A percentile compares a stretch with the other conserved stretches of the same genome.
These are phyloP conservation scores for Endocarpon pusillum DNA, from an alignment of 495 filamentous ascomycete genomes.

Conservation along the genomic window DNA sequence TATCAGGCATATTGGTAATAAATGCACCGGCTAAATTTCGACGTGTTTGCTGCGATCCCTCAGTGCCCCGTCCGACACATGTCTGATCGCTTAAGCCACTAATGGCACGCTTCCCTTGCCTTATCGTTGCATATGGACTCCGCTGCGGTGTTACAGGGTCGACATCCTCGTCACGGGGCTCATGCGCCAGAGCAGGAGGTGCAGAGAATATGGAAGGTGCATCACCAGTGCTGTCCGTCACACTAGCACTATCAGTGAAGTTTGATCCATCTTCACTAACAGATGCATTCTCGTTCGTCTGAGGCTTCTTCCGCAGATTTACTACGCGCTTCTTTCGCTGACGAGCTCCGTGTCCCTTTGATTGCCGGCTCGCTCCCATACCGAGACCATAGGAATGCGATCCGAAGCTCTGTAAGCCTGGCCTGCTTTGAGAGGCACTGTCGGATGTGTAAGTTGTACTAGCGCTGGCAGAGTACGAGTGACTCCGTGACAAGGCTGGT, in stretches of 20 bases:
- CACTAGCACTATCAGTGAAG: too few species aligned
- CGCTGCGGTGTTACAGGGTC: background rate
- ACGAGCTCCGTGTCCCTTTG: slow-evolving; percentile 44
- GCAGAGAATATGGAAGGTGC: slow-evolving; percentile 26
- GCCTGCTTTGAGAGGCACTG: slow-evolving; percentile 27
- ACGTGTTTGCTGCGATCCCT: background rate
- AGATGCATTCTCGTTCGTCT: slow-evolving; percentile 33
- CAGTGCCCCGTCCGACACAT: too few species aligned
- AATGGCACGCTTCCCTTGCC: background rate
- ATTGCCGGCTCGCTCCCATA: slow-evolving; percentile 44
- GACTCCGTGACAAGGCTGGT: slow-evolving; percentile 34
- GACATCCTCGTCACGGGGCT: background rate
- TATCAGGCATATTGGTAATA: background rate
- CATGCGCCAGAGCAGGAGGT: slow-evolving; percentile 16
- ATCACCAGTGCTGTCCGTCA: slow-evolving; percentile 21
- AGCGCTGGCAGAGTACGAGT: slow-evolving; percentile 42
- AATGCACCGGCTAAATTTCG: background rate
- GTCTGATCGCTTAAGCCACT: too few species aligned
- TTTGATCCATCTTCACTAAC: slow-evolving; percentile 30
- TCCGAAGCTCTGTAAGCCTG: slow-evolving; percentile 25
- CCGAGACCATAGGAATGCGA: slow-evolving; percentile 44
- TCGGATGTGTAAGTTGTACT: slow-evolving; percentile 45
- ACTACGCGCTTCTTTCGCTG: slow-evolving; percentile 91
- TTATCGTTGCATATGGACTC: too few species aligned
- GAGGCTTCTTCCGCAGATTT: slow-evolving; percentile 55